Percentiles rank a stretch among this genome's conserved stretches.
Conservation (phyloP, 768 basidiomycete genomes). For the Boletus fagicola region DNA sequence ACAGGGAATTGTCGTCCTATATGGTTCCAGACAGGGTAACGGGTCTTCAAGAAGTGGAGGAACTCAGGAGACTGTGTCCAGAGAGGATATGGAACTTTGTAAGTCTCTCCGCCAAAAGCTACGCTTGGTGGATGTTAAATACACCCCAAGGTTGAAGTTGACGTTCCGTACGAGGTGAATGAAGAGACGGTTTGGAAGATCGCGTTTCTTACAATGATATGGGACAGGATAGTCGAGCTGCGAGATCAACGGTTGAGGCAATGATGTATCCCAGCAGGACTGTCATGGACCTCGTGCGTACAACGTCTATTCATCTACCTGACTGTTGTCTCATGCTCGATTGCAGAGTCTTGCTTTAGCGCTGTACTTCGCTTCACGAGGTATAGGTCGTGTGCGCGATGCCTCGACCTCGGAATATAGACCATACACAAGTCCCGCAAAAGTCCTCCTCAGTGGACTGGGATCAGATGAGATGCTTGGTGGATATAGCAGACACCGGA, state of each 20-base stretch:
- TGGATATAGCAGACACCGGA: constrained; percentile 88
- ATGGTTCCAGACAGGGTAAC: constrained; percentile 87
- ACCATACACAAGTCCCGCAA: constrained; percentile 70
- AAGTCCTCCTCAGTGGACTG: constrained; percentile 84
- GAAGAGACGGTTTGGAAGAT: neutral
- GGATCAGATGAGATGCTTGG: constrained; percentile 96
- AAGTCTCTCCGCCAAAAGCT: constrained; percentile 23
- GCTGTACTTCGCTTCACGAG: constrained; percentile 89
- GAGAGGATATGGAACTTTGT: constrained; percentile 89
- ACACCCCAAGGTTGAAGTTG: constrained; percentile 67
- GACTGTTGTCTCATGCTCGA: constrained; percentile 2
- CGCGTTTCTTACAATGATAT: constrained; percentile 5
- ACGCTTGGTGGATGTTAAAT: neutral
- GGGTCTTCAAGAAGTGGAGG: constrained; percentile 74
- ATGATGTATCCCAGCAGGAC: constrained; percentile 79
- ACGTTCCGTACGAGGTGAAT: constrained; percentile 76
- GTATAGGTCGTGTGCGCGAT: constrained; percentile 56
- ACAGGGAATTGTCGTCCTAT: constrained; percentile 42
- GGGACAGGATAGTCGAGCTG: constrained; percentile 62
- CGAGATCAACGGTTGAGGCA: constrained; percentile 55
- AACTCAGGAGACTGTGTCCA: constrained; percentile 74
- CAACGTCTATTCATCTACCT: neutral
- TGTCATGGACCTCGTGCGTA: constrained; percentile 85
- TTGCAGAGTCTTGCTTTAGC: constrained; percentile 85
- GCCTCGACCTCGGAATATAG: constrained; percentile 31